A percentile compares a stretch with the other conserved stretches of the same genome.
Evolutionary conservation across 129 eudicot species (phyloP).

Genomic region (Centella asiatica): DNA sequence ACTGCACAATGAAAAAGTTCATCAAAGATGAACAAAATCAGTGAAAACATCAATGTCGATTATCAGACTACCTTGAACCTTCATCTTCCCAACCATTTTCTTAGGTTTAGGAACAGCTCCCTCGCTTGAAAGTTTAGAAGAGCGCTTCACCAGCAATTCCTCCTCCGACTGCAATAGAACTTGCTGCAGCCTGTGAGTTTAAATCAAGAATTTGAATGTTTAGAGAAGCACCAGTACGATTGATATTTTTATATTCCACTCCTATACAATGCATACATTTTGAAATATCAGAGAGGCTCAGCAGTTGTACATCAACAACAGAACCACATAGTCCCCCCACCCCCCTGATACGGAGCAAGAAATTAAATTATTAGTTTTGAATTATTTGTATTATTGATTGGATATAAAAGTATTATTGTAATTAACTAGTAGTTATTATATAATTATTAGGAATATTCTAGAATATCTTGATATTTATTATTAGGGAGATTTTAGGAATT

Average conservation of each 20-base stretch:
- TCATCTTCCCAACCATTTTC: conserved; percentile 87
- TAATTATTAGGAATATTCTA: too few species aligned
- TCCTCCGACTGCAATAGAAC: conserved; percentile 73
- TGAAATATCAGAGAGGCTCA: too few species aligned
- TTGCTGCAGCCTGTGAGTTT: conserved; percentile 58
- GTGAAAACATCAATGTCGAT: not conserved
- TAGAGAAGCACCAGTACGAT: not conserved
- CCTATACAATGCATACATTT: too few species aligned
- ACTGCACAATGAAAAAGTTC: conserved; percentile 35
- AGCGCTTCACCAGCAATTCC: conserved; percentile 49
- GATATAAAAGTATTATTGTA: too few species aligned
- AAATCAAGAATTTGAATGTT: not conserved
- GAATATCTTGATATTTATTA: too few species aligned
- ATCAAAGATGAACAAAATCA: not conserved
- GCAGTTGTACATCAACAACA: too few species aligned
- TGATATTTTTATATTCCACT: not conserved
- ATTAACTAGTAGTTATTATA: too few species aligned
- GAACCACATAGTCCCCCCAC: too few species aligned
- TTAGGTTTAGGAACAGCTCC: conserved; percentile 56
- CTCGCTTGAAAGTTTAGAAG: conserved; percentile 48
- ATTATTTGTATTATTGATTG: too few species aligned
- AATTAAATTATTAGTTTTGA: too few species aligned
- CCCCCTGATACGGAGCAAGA: too few species aligned
- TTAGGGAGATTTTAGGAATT: too few species aligned
- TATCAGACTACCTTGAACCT: conserved; percentile 61